phyloP scores from a whole-genome alignment of 129 eudicot genomes.

The Flaveria ramosissima region DNA sequence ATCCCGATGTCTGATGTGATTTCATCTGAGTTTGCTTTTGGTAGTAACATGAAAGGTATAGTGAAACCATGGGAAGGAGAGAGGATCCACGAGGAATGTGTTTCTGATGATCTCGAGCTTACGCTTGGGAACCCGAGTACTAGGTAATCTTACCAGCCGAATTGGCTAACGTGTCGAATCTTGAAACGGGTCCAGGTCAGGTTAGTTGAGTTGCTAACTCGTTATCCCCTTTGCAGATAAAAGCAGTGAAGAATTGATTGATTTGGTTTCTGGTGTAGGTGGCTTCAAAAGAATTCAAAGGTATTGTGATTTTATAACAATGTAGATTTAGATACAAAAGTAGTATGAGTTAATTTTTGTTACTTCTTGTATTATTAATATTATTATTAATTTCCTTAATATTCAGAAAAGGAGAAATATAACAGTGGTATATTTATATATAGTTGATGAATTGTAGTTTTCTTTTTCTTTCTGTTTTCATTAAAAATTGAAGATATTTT shows the following conservation, averaged over 20 bases:
- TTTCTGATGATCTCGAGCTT: conserved; percentile 87
- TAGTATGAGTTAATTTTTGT: neutral
- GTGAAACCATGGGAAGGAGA: conserved; percentile 99
- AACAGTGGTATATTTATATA: neutral
- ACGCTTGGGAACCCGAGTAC: conserved; percentile 88
- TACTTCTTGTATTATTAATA: neutral
- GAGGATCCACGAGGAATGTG: conserved; percentile 88
- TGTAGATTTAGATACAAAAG: conserved; percentile 21
- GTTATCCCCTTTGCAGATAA: neutral
- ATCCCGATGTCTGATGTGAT: conserved; percentile 79
- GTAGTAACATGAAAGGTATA: conserved; percentile 43
- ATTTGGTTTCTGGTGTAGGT: conserved; percentile 13
- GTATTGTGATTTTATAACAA: conserved; percentile 16
- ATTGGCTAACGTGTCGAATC: neutral
- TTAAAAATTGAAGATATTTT: too few species aligned
- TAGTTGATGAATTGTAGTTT: neutral
- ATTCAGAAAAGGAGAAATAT: neutral
- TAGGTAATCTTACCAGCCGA: conserved; percentile 39
- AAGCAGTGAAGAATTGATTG: conserved; percentile 4
- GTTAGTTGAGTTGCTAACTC: neutral
- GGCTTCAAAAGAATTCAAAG: conserved; percentile 12
- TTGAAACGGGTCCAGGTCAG: neutral
- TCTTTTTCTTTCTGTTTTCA: neutral
- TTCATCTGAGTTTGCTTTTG: conserved; percentile 91
- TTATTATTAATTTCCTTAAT: neutral